These are phyloP conservation scores for Mycena sp. DNA, from an alignment of 1,284 basidiomycete genomes.

Conservation along the genomic window DNA sequence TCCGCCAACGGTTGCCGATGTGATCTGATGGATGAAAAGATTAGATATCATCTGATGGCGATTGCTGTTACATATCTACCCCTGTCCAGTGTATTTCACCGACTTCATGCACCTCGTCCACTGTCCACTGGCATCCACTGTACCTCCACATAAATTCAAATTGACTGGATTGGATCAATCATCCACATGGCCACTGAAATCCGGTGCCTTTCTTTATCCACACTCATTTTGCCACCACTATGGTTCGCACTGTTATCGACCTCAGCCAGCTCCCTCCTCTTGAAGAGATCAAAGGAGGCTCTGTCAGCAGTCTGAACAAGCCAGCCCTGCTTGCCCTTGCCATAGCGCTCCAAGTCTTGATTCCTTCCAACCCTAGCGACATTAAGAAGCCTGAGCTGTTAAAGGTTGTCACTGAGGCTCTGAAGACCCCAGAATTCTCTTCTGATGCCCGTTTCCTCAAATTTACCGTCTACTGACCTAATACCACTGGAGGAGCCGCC, in stretches of 20 bases:
- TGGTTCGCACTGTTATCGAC: not conserved
- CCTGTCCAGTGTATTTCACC: constrained; percentile 1
- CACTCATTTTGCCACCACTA: not conserved
- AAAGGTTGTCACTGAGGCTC: too few relatives aligned
- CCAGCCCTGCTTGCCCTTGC: not conserved
- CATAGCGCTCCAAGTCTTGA: not conserved
- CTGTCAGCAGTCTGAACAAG: not conserved
- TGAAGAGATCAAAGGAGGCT: not conserved
- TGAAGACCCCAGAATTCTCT: too few relatives aligned
- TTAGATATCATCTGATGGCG: not conserved
- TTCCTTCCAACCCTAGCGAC: too few relatives aligned
- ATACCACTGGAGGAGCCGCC: too few relatives aligned
- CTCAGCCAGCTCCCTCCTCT: not conserved
- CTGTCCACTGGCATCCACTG: not conserved
- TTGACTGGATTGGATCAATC: not conserved
- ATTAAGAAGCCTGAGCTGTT: too few relatives aligned
- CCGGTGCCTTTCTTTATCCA: not conserved
- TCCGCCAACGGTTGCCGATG: not conserved
- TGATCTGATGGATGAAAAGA: not conserved
- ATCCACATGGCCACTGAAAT: not conserved
- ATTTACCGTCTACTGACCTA: too few relatives aligned
- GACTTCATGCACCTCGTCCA: not conserved
- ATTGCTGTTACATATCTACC: not conserved
- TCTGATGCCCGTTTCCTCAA: too few relatives aligned
- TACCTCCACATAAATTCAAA: not conserved